Conservation (phyloP, 176 grass and related monocot species). For the Alloteropsis semialata region DNA sequence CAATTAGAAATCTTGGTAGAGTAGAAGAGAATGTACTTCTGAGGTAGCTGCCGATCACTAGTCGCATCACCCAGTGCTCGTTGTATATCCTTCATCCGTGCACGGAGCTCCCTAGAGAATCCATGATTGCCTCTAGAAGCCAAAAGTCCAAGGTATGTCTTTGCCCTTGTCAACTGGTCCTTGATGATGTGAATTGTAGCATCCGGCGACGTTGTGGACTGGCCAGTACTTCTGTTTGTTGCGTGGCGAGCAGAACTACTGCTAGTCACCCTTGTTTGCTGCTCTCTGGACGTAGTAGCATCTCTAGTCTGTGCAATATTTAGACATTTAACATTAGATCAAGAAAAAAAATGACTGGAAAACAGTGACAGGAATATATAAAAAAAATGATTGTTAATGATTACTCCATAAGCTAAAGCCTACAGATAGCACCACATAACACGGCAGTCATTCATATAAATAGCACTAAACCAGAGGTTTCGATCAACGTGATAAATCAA, state of each 20-base stretch:
- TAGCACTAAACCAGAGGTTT: neutral
- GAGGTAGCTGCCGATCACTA: conserved; percentile 59
- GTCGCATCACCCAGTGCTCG: conserved; percentile 55
- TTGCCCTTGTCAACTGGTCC: conserved; percentile 81
- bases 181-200: conserved; percentile 52
- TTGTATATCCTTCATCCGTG: conserved; percentile 68
- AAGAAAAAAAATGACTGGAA: neutral
- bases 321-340: conserved; percentile 21
- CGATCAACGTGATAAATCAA: neutral
- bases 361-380: neutral
- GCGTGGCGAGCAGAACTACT: conserved; percentile 11
- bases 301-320: conserved; percentile 29
- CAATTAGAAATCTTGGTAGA: conserved; percentile 17
- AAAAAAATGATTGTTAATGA: neutral
- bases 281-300: conserved; percentile 5
- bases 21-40: conserved; percentile 47
- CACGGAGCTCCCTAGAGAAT: conserved; percentile 60
- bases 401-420: neutral
- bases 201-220: conserved; percentile 36
- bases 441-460: neutral
- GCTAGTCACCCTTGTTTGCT: neutral
- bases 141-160: conserved; percentile 54
- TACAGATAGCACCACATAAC: neutral
- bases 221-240: conserved; percentile 18
- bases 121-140: conserved; percentile 71